Conservation (phyloP, 2,329 filamentous ascomycete genomes). For the Coniella vitis region DNA sequence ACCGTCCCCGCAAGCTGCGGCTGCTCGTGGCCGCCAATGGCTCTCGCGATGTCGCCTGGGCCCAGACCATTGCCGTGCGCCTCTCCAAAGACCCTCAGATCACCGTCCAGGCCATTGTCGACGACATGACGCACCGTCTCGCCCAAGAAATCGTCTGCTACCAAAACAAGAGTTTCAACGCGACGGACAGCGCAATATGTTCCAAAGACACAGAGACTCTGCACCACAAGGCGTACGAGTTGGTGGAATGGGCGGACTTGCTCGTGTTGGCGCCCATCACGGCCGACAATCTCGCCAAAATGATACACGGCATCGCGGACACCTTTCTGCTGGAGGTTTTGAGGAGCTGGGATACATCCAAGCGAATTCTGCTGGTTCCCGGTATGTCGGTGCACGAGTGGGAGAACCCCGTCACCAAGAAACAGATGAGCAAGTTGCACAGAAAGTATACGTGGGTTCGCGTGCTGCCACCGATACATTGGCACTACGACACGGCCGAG, state of each 20-base stretch:
- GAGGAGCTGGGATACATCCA: slow-evolving; percentile 79
- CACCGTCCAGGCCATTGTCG: slow-evolving; percentile 55
- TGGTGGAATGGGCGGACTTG: slow-evolving; percentile 84
- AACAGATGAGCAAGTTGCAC: slow-evolving; percentile 76
- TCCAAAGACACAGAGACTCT: slow-evolving; percentile 44
- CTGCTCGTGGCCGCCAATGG: slow-evolving; percentile 62
- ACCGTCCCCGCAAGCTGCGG: slow-evolving; percentile 39
- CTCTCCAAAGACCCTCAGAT: slow-evolving; percentile 59
- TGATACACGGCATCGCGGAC: slow-evolving; percentile 78
- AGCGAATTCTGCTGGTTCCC: slow-evolving; percentile 77
- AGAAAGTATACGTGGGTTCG: slow-evolving; percentile 83
- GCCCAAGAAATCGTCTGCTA: slow-evolving; percentile 56
- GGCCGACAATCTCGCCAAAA: slow-evolving; percentile 76
- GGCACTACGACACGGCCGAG: slow-evolving; percentile 58
- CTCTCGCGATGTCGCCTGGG: slow-evolving; percentile 57
- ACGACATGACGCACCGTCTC: slow-evolving; percentile 57
- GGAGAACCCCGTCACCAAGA: slow-evolving; percentile 83
- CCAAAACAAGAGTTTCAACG: slow-evolving; percentile 37
- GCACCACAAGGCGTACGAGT: slow-evolving; percentile 50
- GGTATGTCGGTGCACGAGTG: slow-evolving; percentile 87
- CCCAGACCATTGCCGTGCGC: slow-evolving; percentile 58
- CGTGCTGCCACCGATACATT: slow-evolving; percentile 73
- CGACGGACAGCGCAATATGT: slow-evolving; percentile 24
- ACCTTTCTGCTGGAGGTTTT: slow-evolving; percentile 75
- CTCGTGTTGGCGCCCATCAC: slow-evolving; percentile 80